Conservation (phyloP, 495 filamentous ascomycete genomes). For the Polyplosphaeria fusca region DNA sequence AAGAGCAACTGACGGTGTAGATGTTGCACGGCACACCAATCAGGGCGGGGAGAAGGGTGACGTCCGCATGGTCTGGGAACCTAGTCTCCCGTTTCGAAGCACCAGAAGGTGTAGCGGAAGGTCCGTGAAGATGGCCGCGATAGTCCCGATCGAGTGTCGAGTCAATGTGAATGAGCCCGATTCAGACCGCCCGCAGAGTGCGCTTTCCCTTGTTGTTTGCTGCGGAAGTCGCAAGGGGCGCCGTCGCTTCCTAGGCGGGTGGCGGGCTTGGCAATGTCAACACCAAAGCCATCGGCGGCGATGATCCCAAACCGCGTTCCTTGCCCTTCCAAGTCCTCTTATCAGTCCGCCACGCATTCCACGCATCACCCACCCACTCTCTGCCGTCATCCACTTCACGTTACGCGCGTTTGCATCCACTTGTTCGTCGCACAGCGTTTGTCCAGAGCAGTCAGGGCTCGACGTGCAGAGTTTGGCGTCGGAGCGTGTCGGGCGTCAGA, state of each 20-base stretch:
- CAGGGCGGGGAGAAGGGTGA: too few species aligned
- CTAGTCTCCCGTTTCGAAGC: too few species aligned
- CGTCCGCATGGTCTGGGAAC: too few species aligned
- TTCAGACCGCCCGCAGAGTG: too few species aligned
- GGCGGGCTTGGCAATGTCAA: slow-evolving; percentile 11
- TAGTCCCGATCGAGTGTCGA: too few species aligned
- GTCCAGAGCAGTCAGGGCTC: neutral
- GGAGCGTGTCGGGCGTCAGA: neutral
- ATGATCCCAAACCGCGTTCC: neutral
- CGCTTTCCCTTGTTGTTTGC: too few species aligned
- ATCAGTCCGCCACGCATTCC: neutral
- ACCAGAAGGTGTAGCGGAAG: too few species aligned
- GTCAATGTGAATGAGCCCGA: too few species aligned
- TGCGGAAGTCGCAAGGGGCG: neutral
- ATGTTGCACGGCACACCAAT: too few species aligned
- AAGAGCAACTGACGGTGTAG: too few species aligned
- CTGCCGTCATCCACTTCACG: neutral
- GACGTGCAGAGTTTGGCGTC: neutral
- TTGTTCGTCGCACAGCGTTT: neutral
- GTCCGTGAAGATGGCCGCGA: too few species aligned
- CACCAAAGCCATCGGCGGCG: slow-evolving; percentile 12
- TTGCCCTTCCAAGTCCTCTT: neutral
- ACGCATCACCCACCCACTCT: neutral
- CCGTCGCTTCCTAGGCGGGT: neutral
- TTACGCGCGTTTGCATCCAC: neutral